Percentiles rank a stretch among this genome's conserved stretches.
These are phyloP conservation scores for Baorangia bicolor DNA, from an alignment of 768 basidiomycete species.

Conservation along the genomic window DNA sequence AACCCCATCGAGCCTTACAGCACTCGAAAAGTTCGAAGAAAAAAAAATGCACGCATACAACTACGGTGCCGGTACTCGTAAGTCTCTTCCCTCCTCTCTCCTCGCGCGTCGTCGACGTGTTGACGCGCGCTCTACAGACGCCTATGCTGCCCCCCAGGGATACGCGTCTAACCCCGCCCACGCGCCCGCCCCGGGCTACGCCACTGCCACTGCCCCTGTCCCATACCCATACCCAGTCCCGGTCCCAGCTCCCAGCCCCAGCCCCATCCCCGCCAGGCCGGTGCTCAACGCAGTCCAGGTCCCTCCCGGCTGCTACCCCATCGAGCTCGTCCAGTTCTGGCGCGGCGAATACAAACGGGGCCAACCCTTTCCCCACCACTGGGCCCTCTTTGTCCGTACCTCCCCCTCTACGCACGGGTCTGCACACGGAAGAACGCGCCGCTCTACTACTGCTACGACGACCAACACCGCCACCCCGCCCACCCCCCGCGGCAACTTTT, in stretches of 20 bases:
- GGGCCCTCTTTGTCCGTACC: slow-evolving; percentile 33
- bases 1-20: neutral
- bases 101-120: neutral
- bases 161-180: neutral
- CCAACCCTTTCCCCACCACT: slow-evolving; percentile 21
- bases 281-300: slow-evolving; percentile 14
- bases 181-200: neutral
- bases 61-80: slow-evolving; percentile 1
- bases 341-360: slow-evolving; percentile 14
- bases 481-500: slow-evolving; percentile 21
- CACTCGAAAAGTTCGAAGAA: neutral
- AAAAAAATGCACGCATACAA: slow-evolving; percentile 7
- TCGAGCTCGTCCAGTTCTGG: slow-evolving; percentile 34
- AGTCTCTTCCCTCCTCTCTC: neutral
- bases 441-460: no score
- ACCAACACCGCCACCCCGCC: neutral
- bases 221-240: neutral
- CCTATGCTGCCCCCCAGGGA: neutral
- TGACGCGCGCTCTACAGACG: neutral
- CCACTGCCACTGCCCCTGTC: neutral
- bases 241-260: neutral
- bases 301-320: slow-evolving; percentile 16
- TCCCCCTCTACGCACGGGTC: neutral
- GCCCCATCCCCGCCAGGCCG: neutral
- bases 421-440: neutral